Evolutionary conservation across 441 rosid species (phyloP).

Genomic region (Populus hybrid): DNA sequence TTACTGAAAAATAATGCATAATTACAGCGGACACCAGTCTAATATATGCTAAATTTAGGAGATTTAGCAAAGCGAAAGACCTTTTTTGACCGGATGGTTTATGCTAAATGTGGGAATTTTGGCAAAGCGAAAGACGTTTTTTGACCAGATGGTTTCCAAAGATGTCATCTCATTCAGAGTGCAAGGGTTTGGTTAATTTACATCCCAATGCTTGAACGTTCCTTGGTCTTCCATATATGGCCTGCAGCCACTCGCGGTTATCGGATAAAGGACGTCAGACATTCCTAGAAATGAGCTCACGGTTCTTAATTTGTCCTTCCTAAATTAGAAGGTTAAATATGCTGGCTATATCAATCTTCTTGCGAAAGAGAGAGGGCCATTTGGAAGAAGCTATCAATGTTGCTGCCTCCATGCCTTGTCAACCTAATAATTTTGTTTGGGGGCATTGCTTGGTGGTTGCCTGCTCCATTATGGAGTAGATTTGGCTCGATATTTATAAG

Average conservation of each 20-base stretch:
- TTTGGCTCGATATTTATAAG: conserved; percentile 25
- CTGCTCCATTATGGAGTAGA: conserved; percentile 34
- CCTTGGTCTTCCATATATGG: conserved; percentile 38
- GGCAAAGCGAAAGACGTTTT: conserved; percentile 36
- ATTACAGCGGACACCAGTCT: too few relatives aligned
- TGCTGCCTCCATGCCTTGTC: conserved; percentile 37
- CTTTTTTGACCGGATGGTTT: conserved; percentile 36
- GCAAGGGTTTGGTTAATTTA: too few relatives aligned
- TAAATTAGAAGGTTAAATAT: conserved; percentile 39
- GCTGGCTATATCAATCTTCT: conserved; percentile 49
- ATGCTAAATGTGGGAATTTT: conserved; percentile 42
- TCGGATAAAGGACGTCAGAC: conserved; percentile 29
- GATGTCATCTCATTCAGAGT: conserved; percentile 42
- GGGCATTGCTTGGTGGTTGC: conserved; percentile 46
- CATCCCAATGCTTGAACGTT: too few relatives aligned
- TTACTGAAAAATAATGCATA: too few relatives aligned
- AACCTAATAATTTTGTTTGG: conserved; percentile 47
- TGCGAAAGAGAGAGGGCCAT: conserved; percentile 37
- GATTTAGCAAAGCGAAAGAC: conserved; percentile 33
- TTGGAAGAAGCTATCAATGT: conserved; percentile 42
- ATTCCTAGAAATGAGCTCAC: conserved; percentile 32
- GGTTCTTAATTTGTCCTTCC: conserved; percentile 24
- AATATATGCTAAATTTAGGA: conserved; percentile 42
- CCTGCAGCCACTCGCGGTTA: conserved; percentile 46
- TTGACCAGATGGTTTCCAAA: conserved; percentile 27